These are phyloP conservation scores for Monilinia polystroma DNA, from an alignment of 2,329 filamentous ascomycete genomes.

Conservation along the genomic window DNA sequence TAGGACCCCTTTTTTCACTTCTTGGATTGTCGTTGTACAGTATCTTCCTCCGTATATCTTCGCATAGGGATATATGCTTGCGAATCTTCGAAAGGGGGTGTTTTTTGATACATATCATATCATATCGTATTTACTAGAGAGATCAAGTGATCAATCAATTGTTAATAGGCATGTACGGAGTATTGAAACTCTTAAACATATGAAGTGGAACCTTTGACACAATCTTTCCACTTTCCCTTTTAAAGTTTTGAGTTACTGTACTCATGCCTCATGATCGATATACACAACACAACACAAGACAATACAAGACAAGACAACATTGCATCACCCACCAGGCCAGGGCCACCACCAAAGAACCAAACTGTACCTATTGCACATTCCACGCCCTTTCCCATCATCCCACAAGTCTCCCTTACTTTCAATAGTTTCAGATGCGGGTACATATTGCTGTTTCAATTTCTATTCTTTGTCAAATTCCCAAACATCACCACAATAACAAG, in stretches of 20 bases:
- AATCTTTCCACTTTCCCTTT: slow-evolving; percentile 2
- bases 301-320: background rate
- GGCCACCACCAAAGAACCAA: no score
- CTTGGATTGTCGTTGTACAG: background rate
- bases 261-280: background rate
- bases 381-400: background rate
- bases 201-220: slow-evolving; percentile 5
- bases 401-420: background rate
- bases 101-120: background rate
- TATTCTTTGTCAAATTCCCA: no score
- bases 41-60: no score
- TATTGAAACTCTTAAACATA: background rate
- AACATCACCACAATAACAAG: no score
- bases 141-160: background rate
- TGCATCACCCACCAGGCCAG: background rate
- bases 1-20: background rate
- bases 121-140: background rate
- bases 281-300: background rate
- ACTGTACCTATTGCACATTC: background rate
- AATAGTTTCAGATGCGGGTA: slow-evolving; percentile 15
- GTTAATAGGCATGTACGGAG: no score
- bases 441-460: background rate
- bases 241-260: background rate
- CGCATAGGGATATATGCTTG: background rate
- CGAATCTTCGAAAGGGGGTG: background rate